Base-by-base conservation (phyloP, 768 basidiomycete species). In the Dendrothele bispora region DNA sequence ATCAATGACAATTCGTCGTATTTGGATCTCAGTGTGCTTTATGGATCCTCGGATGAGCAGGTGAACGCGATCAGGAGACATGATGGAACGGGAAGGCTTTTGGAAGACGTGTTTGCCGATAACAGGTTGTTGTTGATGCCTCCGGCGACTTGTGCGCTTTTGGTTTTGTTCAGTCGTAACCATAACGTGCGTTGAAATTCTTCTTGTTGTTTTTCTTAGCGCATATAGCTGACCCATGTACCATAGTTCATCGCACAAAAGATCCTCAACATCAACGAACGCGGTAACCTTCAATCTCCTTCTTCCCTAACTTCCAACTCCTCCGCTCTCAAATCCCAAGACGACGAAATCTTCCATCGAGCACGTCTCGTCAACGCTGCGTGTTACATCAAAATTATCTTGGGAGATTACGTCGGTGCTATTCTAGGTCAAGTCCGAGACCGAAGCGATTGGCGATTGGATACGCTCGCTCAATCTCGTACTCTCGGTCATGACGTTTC, bases 281-380 rank as follows among this genome's bases (percentile, higher is more conserved):
- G 67, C 18, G 68, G 69, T 20, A 61, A 47, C 2, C 86, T 73
- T 60, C 53, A 35, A 57, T 62, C 45, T 41, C 58, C 51, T 1
- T 70, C 69, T 20, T 60, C 61, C 21, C 41, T 25, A 21, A 25
- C 21, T 28, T 45, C 36, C 22, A 54, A 64, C 5, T 58, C 65
- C 5, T 56, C 57, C 30, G 50, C 49, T 7, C 63, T 53, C 35
- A 39, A 57, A 12, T 64, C 55, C 0, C 88, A 91, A 59, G 89
- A 91, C 46, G 82, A 88, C 41, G 88, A 90, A 55, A 81, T 91
- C 38, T 91, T 88, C 68, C 74, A 86, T 49, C 79, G 84, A 24
- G 73, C 86, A 8, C 77, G 88, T 39, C 69, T 89, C 38, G 81
- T 90, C 37, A 91, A 91, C 61, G 83, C 66, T 17, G 72, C 63